phyloP scores from a whole-genome alignment of 306 rosid genomes.

The Ammopiptanthus mongolicus region DNA sequence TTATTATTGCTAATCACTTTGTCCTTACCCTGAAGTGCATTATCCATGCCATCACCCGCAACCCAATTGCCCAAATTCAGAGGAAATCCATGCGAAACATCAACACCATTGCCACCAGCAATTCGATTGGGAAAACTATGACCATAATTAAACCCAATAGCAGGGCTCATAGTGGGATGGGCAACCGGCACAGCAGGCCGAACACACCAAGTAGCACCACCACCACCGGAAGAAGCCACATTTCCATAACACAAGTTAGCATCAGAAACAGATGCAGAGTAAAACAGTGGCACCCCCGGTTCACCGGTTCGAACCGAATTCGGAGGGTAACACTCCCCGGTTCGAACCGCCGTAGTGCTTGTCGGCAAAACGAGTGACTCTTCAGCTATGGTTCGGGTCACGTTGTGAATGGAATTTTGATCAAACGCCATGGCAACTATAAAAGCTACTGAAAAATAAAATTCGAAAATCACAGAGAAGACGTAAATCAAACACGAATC shows the following conservation, averaged over 20 bases:
- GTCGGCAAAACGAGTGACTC: conserved; percentile 55
- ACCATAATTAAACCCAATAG: conserved; percentile 36
- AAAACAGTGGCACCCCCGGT: conserved; percentile 41
- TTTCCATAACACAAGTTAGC: conserved; percentile 58
- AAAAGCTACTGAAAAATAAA: neutral
- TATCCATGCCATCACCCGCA: conserved; percentile 37
- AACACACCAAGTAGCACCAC: conserved; percentile 52
- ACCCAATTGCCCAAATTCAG: conserved; percentile 41
- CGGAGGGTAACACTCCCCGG: conserved; percentile 30
- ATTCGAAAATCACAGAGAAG: neutral
- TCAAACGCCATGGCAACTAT: conserved; percentile 71
- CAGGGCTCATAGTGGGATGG: conserved; percentile 44
- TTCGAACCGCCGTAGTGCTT: neutral
- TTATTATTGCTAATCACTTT: conserved; percentile 31
- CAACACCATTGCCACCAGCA: conserved; percentile 42
- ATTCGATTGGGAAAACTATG: conserved; percentile 36
- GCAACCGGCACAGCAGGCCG: conserved; percentile 31
- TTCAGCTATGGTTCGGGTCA: conserved; percentile 46
- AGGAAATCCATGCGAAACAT: conserved; percentile 37
- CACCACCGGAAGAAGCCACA: conserved; percentile 31
- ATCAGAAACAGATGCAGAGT: conserved; percentile 44
- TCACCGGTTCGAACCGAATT: conserved; percentile 31
- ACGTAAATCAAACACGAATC: neutral
- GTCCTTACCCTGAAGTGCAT: conserved; percentile 14
- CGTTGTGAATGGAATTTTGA: conserved; percentile 47